These are phyloP conservation scores for Umbelopsis sp. DNA, from an alignment of 371 early-diverging fungal species.

Conservation along the genomic window DNA sequence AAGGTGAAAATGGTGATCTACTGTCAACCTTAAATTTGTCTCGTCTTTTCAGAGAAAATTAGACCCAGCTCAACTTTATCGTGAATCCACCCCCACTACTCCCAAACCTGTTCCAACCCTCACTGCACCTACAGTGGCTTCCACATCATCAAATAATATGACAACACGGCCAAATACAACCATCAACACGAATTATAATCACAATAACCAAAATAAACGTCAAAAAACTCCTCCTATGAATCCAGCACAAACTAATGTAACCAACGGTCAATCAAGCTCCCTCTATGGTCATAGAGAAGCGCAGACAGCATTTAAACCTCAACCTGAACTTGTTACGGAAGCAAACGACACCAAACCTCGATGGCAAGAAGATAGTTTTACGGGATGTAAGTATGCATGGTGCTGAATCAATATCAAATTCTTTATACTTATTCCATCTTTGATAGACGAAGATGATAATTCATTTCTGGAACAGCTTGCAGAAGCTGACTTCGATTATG, in stretches of 20 bases:
- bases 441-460: constrained; percentile 2
- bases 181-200: background rate
- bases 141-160: background rate
- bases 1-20: background rate
- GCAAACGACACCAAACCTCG: background rate
- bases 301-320: background rate
- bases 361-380: constrained; percentile 8
- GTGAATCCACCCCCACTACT: constrained; percentile 22
- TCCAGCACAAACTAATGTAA: background rate
- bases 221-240: too few relatives aligned
- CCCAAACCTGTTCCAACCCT: background rate
- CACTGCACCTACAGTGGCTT: background rate
- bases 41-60: constrained; percentile 29
- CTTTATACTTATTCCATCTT: constrained; percentile 9
- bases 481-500: background rate
- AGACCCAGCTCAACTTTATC: constrained; percentile 28
- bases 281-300: background rate
- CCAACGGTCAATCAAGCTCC: background rate
- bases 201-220: background rate
- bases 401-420: background rate
- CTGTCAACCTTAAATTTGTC: background rate
- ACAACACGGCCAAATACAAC: constrained; percentile 2
- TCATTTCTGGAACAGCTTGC: constrained; percentile 1
- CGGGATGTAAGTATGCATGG: background rate
- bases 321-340: background rate